These are phyloP conservation scores for Xylariaceae sp. DNA, from an alignment of 2,329 filamentous ascomycete species.

Conservation along the genomic window DNA sequence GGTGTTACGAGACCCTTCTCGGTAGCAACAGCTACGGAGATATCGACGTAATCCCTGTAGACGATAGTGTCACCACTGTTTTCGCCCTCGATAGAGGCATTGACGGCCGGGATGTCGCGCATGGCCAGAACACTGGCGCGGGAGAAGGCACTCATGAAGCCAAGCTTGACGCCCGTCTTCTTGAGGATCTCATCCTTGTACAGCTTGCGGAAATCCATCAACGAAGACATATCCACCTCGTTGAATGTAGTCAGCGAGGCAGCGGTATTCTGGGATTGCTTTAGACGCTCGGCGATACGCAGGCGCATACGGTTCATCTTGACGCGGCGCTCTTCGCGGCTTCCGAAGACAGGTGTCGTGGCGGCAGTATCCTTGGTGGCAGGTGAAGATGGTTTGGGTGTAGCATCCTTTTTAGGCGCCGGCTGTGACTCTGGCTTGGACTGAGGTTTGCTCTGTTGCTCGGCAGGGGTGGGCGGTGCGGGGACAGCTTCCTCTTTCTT, in stretches of 20 bases:
- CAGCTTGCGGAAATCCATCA: conserved; percentile 94
- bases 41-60: conserved; percentile 96
- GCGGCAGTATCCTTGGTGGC: conserved; percentile 37
- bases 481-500: conserved; percentile 40
- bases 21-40: conserved; percentile 93
- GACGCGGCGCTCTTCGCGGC: conserved; percentile 82
- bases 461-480: conserved; percentile 40
- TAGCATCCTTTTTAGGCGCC: conserved; percentile 37
- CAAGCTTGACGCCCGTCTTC: conserved; percentile 94
- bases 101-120: conserved; percentile 90
- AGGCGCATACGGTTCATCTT: conserved; percentile 99
- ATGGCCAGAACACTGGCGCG: conserved; percentile 85
- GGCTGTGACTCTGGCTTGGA: conserved; percentile 34
- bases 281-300: conserved; percentile 92
- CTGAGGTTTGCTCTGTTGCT: conserved; percentile 35
- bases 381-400: conserved; percentile 35
- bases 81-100: conserved; percentile 93
- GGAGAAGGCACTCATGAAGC: conserved; percentile 99
- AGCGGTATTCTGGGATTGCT: conserved; percentile 98
- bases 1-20: conserved; percentile 97
- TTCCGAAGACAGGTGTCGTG: conserved; percentile 51
- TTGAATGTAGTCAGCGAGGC: conserved; percentile 98
- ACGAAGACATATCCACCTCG: conserved; percentile 96
- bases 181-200: conserved; percentile 97
- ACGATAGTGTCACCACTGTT: conserved; percentile 96